Evolutionary conservation across 2,329 filamentous ascomycete genomes (phyloP), one percentile per base, ranked within the genome.

Genomic region (Beauveria brongniartii): DNA sequence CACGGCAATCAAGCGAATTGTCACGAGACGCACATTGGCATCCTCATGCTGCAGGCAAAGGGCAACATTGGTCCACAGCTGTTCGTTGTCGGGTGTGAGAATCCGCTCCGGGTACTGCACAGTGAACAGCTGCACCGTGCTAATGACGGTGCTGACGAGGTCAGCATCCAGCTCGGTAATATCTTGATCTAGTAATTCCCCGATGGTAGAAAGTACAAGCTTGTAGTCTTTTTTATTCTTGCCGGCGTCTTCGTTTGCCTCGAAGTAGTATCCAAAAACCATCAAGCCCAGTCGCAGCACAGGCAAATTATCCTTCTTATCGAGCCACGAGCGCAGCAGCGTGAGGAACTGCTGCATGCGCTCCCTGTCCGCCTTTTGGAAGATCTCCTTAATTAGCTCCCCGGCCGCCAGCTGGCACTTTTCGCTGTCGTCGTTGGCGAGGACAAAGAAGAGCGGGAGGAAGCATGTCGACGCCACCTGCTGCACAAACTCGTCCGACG

Each of bases 401-500:
- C 86, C 88, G 0, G 92, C 92, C 72, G 93, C 87, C 63, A 92
- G 83, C 34, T 90, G 86, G 73, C 94, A 99, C 66, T 91, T 90
- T 56, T 88, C 83, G 54, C 90, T 91, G 59, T 95, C 90, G 63
- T 99, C 94, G 67, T 97, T 96, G 62, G 89, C 86, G 64, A 97
- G 82, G 18, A 92, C 86, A 67, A 96, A 85, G 55, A 97, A 85
- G 6, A 99, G 75, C 0, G 92, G 92, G 24, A 95, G 81, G 76
- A 97, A 99, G 70, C 92, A 90, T 22, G 86, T 89, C 1, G 85
- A 84, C 0, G 91, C 82, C 40, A 96, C 83, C 65, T 96, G 90
- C 71, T 95, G 91, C 8, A 92, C 84, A 51, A 92, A 85, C 28
- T 92, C 89, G 44, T 91, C 84, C 0, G 89, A 88, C 5, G 92